Base-by-base conservation (phyloP, 2,329 filamentous ascomycete species). In the Fusarium sp. region DNA sequence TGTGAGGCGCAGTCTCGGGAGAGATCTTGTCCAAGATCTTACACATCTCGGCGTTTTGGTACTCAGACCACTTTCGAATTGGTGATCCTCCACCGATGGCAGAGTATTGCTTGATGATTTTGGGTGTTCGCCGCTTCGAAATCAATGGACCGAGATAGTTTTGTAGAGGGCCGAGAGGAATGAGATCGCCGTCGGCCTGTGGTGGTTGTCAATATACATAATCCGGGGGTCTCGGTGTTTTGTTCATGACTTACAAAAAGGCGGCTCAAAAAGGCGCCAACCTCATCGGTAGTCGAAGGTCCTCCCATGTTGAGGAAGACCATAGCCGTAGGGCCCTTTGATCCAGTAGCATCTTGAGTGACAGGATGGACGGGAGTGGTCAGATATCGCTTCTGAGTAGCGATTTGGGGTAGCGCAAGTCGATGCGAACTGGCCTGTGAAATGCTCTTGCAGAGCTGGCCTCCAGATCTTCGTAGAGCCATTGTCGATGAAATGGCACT, bases 251-350 rank as follows among this genome's bases (percentile, higher is more conserved):
- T 66, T 88, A 97, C 95, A 84, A 99, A 99, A 75, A 99, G 86
- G 76, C 95, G 91, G 81, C 92, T 96, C 52, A 99, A 84, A 79
- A 98, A 99, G 82, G 92, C 90, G 76, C 92, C 91, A 39, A 99
- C 96, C 84, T 99, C 94, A 74, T 91, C 89, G 9, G 92, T 93
- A 8, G 93, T 97, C 3, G 94, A 93, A 7, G 96, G 96, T 1
- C 96, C 96, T 67, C 96, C 96, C 96, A 99, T 99, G 83, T 99
- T 99, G 84, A 99, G 90, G 79, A 99, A 98, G 19, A 99, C 96
- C 90, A 99, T 98, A 46, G 96, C 96, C 9, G 96, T 99, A 12
- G 95, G 94, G 0, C 95, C 95, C 79, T 93, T 87, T 45, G 87
- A 88, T 18, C 88, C 89, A 2, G 89, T 89, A 11, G 88, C 86